phyloP scores from a whole-genome alignment of 2,329 filamentous ascomycete species.

The Helotiales sp. region DNA sequence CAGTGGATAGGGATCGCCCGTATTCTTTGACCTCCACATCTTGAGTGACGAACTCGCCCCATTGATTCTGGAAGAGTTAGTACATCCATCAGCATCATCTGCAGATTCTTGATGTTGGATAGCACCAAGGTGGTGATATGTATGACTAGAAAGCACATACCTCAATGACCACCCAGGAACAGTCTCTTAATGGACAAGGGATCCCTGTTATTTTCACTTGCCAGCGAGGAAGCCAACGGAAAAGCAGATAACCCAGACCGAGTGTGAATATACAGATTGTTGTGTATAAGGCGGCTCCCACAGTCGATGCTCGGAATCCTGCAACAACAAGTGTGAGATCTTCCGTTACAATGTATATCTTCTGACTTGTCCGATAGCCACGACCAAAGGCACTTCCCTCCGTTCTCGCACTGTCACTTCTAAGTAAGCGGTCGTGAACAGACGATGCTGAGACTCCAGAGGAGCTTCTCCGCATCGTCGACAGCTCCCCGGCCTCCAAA shows the following conservation, averaged over 20 bases:
- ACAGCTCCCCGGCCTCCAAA: slow-evolving; percentile 36
- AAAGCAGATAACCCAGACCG: slow-evolving; percentile 79
- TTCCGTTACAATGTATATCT: slow-evolving; percentile 89
- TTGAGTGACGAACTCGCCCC: slow-evolving; percentile 87
- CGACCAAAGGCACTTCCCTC: slow-evolving; percentile 60
- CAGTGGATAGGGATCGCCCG: slow-evolving; percentile 56
- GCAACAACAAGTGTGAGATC: slow-evolving; percentile 93
- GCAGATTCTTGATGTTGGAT: neutral
- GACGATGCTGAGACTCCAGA: slow-evolving; percentile 59
- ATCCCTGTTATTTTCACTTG: slow-evolving; percentile 74
- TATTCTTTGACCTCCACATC: slow-evolving; percentile 57
- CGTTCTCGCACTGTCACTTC: slow-evolving; percentile 70
- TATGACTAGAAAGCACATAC: slow-evolving; percentile 41
- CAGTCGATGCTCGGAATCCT: slow-evolving; percentile 76
- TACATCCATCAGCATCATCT: neutral
- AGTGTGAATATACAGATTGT: slow-evolving; percentile 69
- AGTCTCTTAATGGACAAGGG: slow-evolving; percentile 67
- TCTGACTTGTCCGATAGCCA: slow-evolving; percentile 74
- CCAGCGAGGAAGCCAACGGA: slow-evolving; percentile 90
- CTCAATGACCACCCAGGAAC: slow-evolving; percentile 91
- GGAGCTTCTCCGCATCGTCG: slow-evolving; percentile 59
- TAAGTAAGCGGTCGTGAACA: slow-evolving; percentile 64
- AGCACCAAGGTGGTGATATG: neutral
- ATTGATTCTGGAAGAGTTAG: slow-evolving; percentile 71
- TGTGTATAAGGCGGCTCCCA: slow-evolving; percentile 70